Conservation (phyloP, 2,329 filamentous ascomycete genomes). For the Paecilomyces niveus region DNA sequence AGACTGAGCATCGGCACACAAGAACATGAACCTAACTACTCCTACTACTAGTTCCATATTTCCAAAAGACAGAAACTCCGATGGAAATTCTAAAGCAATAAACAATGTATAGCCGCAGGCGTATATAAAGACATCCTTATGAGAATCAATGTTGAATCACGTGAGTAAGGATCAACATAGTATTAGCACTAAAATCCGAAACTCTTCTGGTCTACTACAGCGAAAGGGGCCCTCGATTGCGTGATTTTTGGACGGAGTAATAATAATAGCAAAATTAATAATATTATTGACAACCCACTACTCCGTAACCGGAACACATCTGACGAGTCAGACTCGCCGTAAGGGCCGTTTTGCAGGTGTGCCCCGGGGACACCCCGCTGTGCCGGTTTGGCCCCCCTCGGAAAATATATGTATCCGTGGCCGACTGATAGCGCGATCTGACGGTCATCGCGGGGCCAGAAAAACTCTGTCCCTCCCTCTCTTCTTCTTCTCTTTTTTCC, state of each 20-base stretch:
- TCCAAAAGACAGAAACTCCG: not conserved
- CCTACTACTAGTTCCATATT: not conserved
- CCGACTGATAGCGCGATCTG: constrained; percentile 15
- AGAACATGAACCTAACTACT: not conserved
- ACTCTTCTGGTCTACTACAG: not conserved
- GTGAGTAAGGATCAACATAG: not conserved
- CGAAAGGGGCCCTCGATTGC: not conserved
- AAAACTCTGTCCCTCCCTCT: not conserved
- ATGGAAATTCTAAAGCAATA: not conserved
- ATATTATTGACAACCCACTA: not conserved
- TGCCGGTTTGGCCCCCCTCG: not conserved
- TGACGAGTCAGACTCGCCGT: not conserved
- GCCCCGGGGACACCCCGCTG: not conserved
- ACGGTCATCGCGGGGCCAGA: not conserved
- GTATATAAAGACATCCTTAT: not conserved
- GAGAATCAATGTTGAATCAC: not conserved
- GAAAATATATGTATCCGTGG: constrained; percentile 16
- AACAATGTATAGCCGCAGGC: not conserved
- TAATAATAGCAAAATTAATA: not conserved
- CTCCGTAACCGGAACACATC: not conserved
- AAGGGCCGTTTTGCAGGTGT: not conserved
- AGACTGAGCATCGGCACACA: not conserved
- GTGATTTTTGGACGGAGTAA: not conserved
- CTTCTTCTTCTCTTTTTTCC: not conserved
- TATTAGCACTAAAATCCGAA: not conserved